Base-by-base conservation (phyloP, 495 filamentous ascomycete species). In the Glarea lozoyensis region DNA sequence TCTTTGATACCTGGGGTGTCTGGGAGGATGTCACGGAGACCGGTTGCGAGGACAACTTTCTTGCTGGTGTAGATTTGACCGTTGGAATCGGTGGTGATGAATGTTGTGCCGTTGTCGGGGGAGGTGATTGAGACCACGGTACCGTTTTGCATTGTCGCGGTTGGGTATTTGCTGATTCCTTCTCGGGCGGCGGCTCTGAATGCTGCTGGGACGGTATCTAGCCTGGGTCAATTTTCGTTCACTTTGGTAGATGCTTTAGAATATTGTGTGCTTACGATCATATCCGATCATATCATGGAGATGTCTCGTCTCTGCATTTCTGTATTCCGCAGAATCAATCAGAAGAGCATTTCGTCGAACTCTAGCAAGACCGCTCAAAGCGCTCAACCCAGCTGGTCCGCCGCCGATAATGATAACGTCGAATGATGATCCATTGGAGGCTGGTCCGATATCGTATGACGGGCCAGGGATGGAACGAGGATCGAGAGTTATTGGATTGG, bases 401-500 rank as follows among this genome's bases (percentile, higher is more conserved):
- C 58, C 66, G 49, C 75, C 76, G 22, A 80, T 60, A 53, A 81
- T 71, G 9, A 79, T 58, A 35, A 59, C 65, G 46, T 79, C 76
- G 50, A n/a, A n/a, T n/a, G n/a, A n/a, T n/a, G n/a, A n/a, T n/a
- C n/a, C n/a, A n/a, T n/a, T n/a, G n/a, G n/a, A n/a, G n/a, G n/a
- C n/a, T n/a, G n/a, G n/a, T n/a, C n/a, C n/a, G n/a, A n/a, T n/a
- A n/a, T n/a, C n/a, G n/a, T n/a, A n/a, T n/a, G n/a, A n/a, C n/a
- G n/a, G n/a, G n/a, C n/a, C n/a, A n/a, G n/a, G n/a, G n/a, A n/a
- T n/a, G n/a, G n/a, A n/a, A n/a, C n/a, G n/a, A n/a, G n/a, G n/a
- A n/a, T n/a, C n/a, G n/a, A n/a, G n/a, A n/a, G n/a, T n/a, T n/a
- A n/a, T n/a, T n/a, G n/a, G n/a, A n/a, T n/a, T n/a, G n/a, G n/a